Evolutionary conservation across 2,329 filamentous ascomycete genomes (phyloP).

Genomic region (Pseudocercospora pini-densiflorae): DNA sequence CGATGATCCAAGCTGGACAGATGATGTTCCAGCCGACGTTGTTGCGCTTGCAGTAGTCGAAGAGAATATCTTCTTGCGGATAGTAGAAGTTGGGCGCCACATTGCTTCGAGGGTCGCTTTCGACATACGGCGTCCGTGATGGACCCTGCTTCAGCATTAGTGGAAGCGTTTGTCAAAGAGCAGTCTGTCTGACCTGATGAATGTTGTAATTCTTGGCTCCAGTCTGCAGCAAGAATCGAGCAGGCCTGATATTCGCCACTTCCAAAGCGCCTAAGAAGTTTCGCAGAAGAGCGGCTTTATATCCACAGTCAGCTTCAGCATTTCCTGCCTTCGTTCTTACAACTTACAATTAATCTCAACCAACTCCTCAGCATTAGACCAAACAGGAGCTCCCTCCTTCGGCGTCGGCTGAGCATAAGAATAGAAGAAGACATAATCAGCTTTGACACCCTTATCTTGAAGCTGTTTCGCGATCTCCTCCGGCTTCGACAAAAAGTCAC

Average conservation of each 20-base stretch:
- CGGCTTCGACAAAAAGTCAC: constrained; percentile 44
- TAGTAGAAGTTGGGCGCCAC: constrained; percentile 62
- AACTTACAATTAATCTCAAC: constrained; percentile 55
- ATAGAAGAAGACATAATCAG: constrained; percentile 58
- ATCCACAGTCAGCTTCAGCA: constrained; percentile 14
- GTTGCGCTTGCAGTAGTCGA: constrained; percentile 47
- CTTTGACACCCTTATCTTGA: constrained; percentile 41
- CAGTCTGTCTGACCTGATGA: not conserved
- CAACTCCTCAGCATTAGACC: constrained; percentile 57
- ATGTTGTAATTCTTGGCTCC: constrained; percentile 58
- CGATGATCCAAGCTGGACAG: constrained; percentile 53
- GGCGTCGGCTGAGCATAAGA: constrained; percentile 57
- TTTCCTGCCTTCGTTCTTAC: constrained; percentile 23
- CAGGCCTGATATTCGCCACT: constrained; percentile 49
- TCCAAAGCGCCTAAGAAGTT: constrained; percentile 56
- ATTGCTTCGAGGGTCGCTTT: constrained; percentile 50
- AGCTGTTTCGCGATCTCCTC: constrained; percentile 44
- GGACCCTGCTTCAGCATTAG: constrained; percentile 45
- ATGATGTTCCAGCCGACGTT: constrained; percentile 51
- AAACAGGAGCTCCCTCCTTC: constrained; percentile 49
- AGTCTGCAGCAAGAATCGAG: constrained; percentile 56
- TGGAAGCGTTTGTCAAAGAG: not conserved
- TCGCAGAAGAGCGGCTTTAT: constrained; percentile 49
- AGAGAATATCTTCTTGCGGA: constrained; percentile 56
- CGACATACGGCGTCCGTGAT: constrained; percentile 48